Evolutionary conservation across 164 flowering plant species (phyloP), one percentile per base, ranked within the genome.

Genomic region (Echeveria elegans): DNA sequence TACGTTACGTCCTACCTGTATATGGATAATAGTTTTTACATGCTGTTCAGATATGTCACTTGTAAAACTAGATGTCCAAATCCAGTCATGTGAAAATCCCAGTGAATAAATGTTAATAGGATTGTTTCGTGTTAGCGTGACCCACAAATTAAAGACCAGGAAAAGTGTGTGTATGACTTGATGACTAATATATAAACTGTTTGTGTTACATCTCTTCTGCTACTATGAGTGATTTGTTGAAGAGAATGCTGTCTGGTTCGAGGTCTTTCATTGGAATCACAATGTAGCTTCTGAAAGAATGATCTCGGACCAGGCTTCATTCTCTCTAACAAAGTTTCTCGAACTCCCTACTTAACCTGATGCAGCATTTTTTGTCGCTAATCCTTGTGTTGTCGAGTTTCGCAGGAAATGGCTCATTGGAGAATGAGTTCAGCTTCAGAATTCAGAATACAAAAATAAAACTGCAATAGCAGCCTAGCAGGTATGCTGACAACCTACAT

Each of bases 271-370:
- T 64, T 30, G 8, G 38, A 67, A 31, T 50, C 7, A 11, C 18
- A 41, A 63, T 16, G 26, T 15, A 16, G n/a, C 26, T 12, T 23
- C 23, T 6, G 16, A 29, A 29, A 66, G 82, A 71, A 77, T 77
- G 86, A 81, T 80, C 75, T 86, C 89, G 88, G 89, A 85, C 89
- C 91, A 88, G 91, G 89, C 85, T 86, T 85, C 88, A 87, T 89
- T 86, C 73, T 85, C 85, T 80, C 84, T 48, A 29, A 11, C 56
- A 32, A 31, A 50, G 26, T 6, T 48, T 45, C 52, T 45, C 16
- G 12, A 56, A 11, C 61, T 12, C 19, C 23, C 58, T 9, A 12
- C 28, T 23, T 52, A 21, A 7, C 58, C 58, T 23, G 23, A 14
- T 56, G 18, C 61, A 9, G n/a, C 0, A 21, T 50, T 50, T 50